Evolutionary conservation across 2,329 filamentous ascomycete genomes (phyloP), one percentile per base, ranked within the genome.

Genomic region (Verticillium nonalfalfae): DNA sequence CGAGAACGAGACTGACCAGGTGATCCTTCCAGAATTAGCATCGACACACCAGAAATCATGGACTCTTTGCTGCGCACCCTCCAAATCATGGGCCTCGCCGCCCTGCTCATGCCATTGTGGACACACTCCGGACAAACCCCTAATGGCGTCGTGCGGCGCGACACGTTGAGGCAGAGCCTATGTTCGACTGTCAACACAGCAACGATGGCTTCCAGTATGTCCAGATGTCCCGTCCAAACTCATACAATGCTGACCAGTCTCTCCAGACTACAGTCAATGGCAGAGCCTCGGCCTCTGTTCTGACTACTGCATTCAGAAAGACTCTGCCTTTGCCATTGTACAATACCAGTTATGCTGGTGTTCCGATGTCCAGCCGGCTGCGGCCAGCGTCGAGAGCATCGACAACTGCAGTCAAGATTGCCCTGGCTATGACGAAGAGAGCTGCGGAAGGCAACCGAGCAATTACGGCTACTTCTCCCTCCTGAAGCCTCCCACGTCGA

Each of bases 211-310:
- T 62, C 60, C 15, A 76, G 74, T 77, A 71, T 45, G 74, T 68
- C 33, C 26, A 4, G 33, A 58, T n/a, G 13, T 1, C 57, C 58
- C 36, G 7, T 18, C 6, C n/a, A 21, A 38, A 15, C 7, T 26
- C 18, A 57, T 13, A 57, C 26, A 14, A 50, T 13, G 18, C 45
- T 52, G 7, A 52, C 10, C n/a, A 4, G 18, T 18, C n/a, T 11
- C 18, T 21, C 31, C 63, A 87, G 85, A 85, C 65, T 69, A 72
- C 36, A 83, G 79, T 64, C 81, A 80, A 65, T 88, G 75, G 64
- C 88, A 92, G 71, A 90, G 89, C 21, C 86, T 91, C 67, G 90
- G 90, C 35, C 80, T 86, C 13, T 94, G 90, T 71, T 75, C 79
- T 58, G 76, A 83, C 57, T 80, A 80, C 57, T 94, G 90, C 74